Evolutionary conservation across 2,329 filamentous ascomycete genomes (phyloP).

Genomic region (Pochonia chlamydosporia): DNA sequence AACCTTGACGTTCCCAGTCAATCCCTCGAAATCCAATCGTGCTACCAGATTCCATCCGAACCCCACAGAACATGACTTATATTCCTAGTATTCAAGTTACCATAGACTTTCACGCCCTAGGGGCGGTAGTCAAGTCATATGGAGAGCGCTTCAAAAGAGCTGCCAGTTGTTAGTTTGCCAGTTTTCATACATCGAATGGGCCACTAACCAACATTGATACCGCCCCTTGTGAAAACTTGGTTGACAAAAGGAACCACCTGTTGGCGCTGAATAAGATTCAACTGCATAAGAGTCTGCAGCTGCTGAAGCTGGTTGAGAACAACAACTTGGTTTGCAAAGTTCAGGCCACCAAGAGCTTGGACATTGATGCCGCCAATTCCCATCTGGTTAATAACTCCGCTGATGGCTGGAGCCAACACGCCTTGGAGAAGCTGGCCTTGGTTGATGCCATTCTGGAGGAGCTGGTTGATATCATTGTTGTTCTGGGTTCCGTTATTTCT

Average conservation of each 20-base stretch:
- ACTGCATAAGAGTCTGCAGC: constrained; percentile 18
- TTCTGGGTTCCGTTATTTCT: constrained; percentile 1
- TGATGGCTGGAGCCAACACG: constrained; percentile 14
- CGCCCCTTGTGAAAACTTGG: constrained; percentile 15
- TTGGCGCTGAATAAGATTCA: constrained; percentile 16
- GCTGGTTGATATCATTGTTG: constrained; percentile 4
- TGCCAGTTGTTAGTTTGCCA: not conserved
- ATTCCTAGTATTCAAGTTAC: too few relatives aligned
- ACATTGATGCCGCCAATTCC: constrained; percentile 21
- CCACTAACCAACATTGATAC: constrained; percentile 14
- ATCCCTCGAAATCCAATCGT: too few relatives aligned
- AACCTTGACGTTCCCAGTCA: too few relatives aligned
- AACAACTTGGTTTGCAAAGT: constrained; percentile 20
- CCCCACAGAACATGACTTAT: too few relatives aligned
- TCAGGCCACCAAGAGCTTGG: constrained; percentile 20
- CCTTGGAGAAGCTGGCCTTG: constrained; percentile 12
- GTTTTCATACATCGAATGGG: not conserved
- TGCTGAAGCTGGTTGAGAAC: constrained; percentile 20
- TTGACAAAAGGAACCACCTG: constrained; percentile 18
- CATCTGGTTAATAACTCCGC: constrained; percentile 21
- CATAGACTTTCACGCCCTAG: too few relatives aligned
- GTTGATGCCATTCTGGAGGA: constrained; percentile 9
- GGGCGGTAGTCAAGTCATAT: too few relatives aligned
- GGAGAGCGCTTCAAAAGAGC: constrained; percentile 14
- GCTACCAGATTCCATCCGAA: too few relatives aligned